Percentiles rank a stretch among this genome's conserved stretches.
phyloP scores from a whole-genome alignment of 345 rosid species.

The Salix brachista region DNA sequence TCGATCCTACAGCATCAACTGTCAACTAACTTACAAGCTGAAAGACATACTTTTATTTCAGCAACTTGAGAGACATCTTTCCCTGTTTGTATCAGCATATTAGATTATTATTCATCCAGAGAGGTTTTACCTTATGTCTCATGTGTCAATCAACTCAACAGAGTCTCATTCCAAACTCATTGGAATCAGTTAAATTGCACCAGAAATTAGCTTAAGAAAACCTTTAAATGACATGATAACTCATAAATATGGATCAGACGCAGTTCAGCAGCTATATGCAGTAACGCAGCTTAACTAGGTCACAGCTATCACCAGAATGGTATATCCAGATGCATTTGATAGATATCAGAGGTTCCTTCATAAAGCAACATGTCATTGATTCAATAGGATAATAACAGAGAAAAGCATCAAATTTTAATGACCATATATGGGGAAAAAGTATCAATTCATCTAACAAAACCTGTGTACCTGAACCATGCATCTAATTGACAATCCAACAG shows the following conservation, averaged over 20 bases:
- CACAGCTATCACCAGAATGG: background rate
- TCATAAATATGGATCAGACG: conserved; percentile 1
- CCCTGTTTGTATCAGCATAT: background rate
- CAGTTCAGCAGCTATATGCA: background rate
- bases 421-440: background rate
- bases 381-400: background rate
- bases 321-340: background rate
- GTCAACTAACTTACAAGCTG: background rate
- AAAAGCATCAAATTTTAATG: background rate
- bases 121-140: background rate
- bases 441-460: background rate
- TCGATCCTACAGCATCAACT: background rate
- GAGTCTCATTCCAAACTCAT: no score
- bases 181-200: background rate
- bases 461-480: no score
- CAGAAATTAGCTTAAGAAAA: background rate
- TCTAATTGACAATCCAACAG: no score
- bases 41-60: background rate
- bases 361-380: background rate
- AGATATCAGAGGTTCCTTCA: background rate
- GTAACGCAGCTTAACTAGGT: background rate
- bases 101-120: background rate
- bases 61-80: background rate
- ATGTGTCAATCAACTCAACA: no score
- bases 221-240: background rate